Percentiles rank a stretch among this genome's conserved stretches.
Evolutionary conservation across 2,329 filamentous ascomycete species (phyloP).

Genomic region (Fusarium brevicatenulatum): DNA sequence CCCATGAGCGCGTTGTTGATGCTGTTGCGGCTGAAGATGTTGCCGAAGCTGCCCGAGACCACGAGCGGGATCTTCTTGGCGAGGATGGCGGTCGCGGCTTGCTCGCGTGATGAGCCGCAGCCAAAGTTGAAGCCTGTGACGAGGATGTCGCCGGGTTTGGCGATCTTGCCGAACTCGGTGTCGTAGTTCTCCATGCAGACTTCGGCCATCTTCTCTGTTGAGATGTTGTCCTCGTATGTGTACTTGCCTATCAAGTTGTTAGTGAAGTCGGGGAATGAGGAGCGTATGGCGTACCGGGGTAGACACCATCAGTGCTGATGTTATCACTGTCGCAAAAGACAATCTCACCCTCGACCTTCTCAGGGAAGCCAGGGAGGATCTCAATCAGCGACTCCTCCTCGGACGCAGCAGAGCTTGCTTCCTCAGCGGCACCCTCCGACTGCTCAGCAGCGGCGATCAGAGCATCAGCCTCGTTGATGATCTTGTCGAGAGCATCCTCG

Average conservation of each 20-base stretch:
- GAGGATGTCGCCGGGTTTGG: constrained; percentile 79
- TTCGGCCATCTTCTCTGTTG: constrained; percentile 81
- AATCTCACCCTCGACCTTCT: constrained; percentile 85
- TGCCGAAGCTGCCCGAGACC: constrained; percentile 82
- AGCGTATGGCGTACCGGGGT: constrained; percentile 73
- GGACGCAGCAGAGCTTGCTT: constrained; percentile 12
- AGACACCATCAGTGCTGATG: constrained; percentile 92
- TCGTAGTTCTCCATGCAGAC: constrained; percentile 98
- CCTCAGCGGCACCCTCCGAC: constrained; percentile 33
- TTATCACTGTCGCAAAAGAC: constrained; percentile 64
- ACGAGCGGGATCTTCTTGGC: constrained; percentile 84
- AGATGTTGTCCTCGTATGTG: constrained; percentile 89
- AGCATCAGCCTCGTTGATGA: constrained; percentile 74
- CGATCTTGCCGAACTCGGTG: constrained; percentile 69
- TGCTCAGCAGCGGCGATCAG: constrained; percentile 66
- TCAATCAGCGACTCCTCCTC: constrained; percentile 65
- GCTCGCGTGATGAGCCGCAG: constrained; percentile 79
- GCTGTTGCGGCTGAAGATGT: constrained; percentile 82
- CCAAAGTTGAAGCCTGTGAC: constrained; percentile 92
- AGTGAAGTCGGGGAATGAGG: not conserved
- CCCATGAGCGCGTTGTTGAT: constrained; percentile 84
- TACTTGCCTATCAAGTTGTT: constrained; percentile 67
- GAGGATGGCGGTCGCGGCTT: constrained; percentile 83
- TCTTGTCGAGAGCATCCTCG: constrained; percentile 76
- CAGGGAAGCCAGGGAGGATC: constrained; percentile 86